Conservation (phyloP, 176 grass and related monocot genomes). For the Alloteropsis semialata region DNA sequence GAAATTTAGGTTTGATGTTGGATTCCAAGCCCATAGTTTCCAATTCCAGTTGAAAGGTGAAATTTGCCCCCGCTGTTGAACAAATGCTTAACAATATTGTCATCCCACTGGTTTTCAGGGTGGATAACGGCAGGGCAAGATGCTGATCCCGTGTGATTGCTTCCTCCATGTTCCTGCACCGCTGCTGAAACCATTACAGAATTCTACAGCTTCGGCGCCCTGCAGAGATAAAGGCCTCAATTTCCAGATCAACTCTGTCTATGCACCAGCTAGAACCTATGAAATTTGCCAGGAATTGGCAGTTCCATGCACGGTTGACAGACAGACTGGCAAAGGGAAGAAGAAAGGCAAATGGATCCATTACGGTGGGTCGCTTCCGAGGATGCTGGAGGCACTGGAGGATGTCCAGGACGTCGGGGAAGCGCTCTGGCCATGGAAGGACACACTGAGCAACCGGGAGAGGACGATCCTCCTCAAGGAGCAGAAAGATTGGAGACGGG, state of each 20-base stretch:
- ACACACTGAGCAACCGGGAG: slow-evolving; percentile 56
- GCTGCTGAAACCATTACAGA: neutral
- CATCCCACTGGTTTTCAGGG: neutral
- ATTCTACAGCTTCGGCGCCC: neutral
- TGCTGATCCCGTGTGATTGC: slow-evolving; percentile 53
- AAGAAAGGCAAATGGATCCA: slow-evolving; percentile 5
- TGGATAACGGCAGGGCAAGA: slow-evolving; percentile 5
- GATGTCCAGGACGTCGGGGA: slow-evolving; percentile 42
- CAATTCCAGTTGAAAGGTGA: neutral
- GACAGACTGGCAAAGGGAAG: slow-evolving; percentile 8
- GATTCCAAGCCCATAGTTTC: neutral
- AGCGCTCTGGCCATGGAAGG: slow-evolving; percentile 74
- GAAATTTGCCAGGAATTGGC: neutral
- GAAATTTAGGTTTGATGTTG: neutral
- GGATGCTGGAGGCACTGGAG: slow-evolving; percentile 61
- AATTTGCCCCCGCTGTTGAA: neutral
- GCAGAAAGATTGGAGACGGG: slow-evolving; percentile 79
- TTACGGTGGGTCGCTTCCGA: slow-evolving; percentile 71
- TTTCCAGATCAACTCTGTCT: slow-evolving; percentile 14
- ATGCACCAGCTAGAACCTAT: slow-evolving; percentile 8
- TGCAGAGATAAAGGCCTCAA: slow-evolving; percentile 13
- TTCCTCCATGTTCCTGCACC: slow-evolving; percentile 10
- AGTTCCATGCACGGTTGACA: slow-evolving; percentile 22
- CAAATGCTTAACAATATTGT: neutral
- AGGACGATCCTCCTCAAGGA: slow-evolving; percentile 86